Conservation (phyloP, 805 yeast genomes). For the Isabelozyma gotoi region DNA sequence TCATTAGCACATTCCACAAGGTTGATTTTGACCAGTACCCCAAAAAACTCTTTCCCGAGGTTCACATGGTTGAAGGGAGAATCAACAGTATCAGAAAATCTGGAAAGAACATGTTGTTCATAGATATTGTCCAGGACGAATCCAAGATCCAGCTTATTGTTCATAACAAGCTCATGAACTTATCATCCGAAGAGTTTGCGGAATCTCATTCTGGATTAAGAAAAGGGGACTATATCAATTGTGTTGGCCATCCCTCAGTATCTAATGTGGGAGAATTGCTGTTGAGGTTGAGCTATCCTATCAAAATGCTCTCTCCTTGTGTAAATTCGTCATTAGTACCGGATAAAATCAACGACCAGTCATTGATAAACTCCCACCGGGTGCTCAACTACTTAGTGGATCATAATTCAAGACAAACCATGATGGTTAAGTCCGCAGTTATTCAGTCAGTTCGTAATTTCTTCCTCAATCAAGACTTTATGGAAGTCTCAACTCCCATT, state of each 20-base stretch:
- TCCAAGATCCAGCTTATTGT: slow-evolving; percentile 60
- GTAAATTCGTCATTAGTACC: slow-evolving; percentile 49
- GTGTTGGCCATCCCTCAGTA: slow-evolving; percentile 68
- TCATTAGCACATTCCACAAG: slow-evolving; percentile 6
- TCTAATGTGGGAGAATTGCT: slow-evolving; percentile 82
- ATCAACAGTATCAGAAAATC: slow-evolving; percentile 57
- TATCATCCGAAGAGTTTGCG: slow-evolving; percentile 43
- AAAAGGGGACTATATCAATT: slow-evolving; percentile 71
- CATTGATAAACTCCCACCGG: slow-evolving; percentile 62
- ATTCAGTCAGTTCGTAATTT: slow-evolving; percentile 56
- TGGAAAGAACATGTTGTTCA: slow-evolving; percentile 67
- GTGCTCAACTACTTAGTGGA: slow-evolving; percentile 74
- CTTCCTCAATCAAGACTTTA: slow-evolving; percentile 53
- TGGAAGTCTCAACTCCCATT: slow-evolving; percentile 90
- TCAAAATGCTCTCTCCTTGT: slow-evolving; percentile 64
- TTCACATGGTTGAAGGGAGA: slow-evolving; percentile 49
- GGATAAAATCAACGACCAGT: slow-evolving; percentile 53
- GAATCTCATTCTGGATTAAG: slow-evolving; percentile 44
- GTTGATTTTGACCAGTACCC: slow-evolving; percentile 8
- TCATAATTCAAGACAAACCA: slow-evolving; percentile 44
- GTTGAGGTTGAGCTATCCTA: slow-evolving; percentile 51
- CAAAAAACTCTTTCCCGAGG: slow-evolving; percentile 6
- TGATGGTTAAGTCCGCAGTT: slow-evolving; percentile 54
- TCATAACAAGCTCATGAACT: slow-evolving; percentile 46
- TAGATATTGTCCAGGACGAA: slow-evolving; percentile 67